These are phyloP conservation scores for Priceomyces carsonii DNA, from an alignment of 805 yeast species.

Conservation along the genomic window DNA sequence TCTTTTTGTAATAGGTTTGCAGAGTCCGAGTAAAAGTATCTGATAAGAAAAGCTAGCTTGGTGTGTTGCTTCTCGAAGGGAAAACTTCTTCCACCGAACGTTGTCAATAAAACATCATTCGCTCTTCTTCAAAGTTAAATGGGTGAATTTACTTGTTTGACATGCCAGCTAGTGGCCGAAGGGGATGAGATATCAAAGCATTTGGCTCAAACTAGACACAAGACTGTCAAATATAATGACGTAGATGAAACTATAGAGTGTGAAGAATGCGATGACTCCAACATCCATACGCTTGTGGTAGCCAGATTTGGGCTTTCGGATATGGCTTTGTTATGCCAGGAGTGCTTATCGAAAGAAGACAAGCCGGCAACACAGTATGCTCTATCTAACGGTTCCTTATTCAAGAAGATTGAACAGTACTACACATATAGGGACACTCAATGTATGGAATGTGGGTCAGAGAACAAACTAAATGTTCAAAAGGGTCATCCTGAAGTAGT, in stretches of 20 bases:
- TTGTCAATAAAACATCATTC: too few species aligned
- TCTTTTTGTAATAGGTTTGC: too few species aligned
- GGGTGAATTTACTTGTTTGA: conserved; percentile 40
- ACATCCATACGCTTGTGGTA: conserved; percentile 53
- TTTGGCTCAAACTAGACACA: conserved; percentile 54
- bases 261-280: conserved; percentile 55
- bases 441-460: conserved; percentile 47
- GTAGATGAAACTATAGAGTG: conserved; percentile 49
- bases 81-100: too few species aligned
- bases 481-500: conserved; percentile 21
- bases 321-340: conserved; percentile 49
- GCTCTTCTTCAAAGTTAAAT: too few species aligned
- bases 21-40: too few species aligned
- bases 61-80: too few species aligned
- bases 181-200: conserved; percentile 51
- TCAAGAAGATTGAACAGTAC: conserved; percentile 48
- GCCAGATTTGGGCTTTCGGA: conserved; percentile 57
- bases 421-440: conserved; percentile 50
- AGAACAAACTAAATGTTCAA: conserved; percentile 30
- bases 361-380: conserved; percentile 52
- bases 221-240: conserved; percentile 34
- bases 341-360: conserved; percentile 46
- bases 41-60: too few species aligned
- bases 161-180: conserved; percentile 40
- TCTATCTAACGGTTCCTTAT: conserved; percentile 55